Evolutionary conservation across 129 eudicot species (phyloP).

Genomic region (Chrysanthemum seticuspe): DNA sequence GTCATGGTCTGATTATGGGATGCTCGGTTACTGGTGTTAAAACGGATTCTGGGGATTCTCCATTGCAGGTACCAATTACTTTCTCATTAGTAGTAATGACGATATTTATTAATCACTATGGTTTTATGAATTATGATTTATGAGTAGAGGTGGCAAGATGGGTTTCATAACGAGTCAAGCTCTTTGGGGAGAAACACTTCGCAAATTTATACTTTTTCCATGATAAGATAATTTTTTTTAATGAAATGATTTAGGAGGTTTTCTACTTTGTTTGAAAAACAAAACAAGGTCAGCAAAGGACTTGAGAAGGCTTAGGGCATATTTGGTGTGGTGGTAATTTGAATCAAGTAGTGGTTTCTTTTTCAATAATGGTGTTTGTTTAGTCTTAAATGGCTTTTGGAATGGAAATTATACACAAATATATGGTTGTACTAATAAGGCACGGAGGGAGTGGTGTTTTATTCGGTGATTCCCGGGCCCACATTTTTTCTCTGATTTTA

Average conservation of each 20-base stretch:
- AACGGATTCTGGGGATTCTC: conserved; percentile 85
- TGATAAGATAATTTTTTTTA: neutral
- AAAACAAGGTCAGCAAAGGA: too few species aligned
- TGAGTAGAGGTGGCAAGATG: neutral
- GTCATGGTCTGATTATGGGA: conserved; percentile 97
- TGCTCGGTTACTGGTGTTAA: conserved; percentile 93
- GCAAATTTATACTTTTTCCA: neutral
- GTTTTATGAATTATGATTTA: neutral
- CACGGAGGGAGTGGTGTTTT: too few species aligned
- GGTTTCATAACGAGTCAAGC: neutral
- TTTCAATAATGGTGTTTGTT: too few species aligned
- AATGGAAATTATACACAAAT: too few species aligned
- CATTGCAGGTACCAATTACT: conserved; percentile 64
- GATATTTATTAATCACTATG: neutral
- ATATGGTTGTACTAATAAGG: too few species aligned
- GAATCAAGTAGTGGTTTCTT: too few species aligned
- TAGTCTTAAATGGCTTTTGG: too few species aligned
- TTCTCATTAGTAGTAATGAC: neutral
- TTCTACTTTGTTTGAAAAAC: neutral
- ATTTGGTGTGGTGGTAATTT: too few species aligned
- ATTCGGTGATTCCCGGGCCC: too few species aligned
- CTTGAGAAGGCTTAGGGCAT: too few species aligned
- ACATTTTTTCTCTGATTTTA: too few species aligned
- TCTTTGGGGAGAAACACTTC: neutral
- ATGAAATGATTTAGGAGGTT: neutral